Evolutionary conservation across 2,329 filamentous ascomycete species (phyloP), one percentile per base, ranked within the genome.

Genomic region (Curvularia sp.): DNA sequence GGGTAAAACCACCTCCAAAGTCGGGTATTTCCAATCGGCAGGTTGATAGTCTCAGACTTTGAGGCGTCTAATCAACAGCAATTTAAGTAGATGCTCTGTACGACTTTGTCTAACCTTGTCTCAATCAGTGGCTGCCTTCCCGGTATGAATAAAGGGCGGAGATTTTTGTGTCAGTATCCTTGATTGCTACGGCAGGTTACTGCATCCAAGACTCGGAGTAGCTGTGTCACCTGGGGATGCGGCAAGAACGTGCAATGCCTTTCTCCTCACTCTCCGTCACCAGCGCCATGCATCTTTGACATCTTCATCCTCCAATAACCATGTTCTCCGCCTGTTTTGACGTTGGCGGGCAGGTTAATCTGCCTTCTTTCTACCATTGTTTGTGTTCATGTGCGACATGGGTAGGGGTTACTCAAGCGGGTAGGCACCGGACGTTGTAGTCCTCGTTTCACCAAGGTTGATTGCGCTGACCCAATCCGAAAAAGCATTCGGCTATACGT

Each of bases 11-110:
- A 69, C 55, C 56, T 66, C 60, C 61, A 61, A 58, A 48, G 45
- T 67, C 57, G 61, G 66, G 56, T 50, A 48, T 50, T 65, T 59
- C 68, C 64, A 71, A 70, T 70, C 60, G 64, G 66, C 61, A 66
- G 54, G 49, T 61, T 34, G 36, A 21, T 50, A 53, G 59, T 53
- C 58, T 60, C 51, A 67, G 63, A 57, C 49, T 58, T 57, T 60
- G 65, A 60, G 54, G 47, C 53, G 55, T 56, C 60, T 68, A 72
- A 75, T 72, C 60, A 72, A 74, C 47, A 46, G 58, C 60, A 75
- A 74, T 74, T 42, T 73, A 73, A 57, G 60, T 69, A 71, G 52
- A 65, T 68, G 61, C 53, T 62, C 61, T 67, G 55, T 64, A 65
- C 62, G 51, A 52, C 46, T 58, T 46, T 57, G 21, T 64, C 65